These are phyloP conservation scores for Tetradesmus lagerheimii DNA, from an alignment of 139 green algal species.

Conservation along the genomic window DNA sequence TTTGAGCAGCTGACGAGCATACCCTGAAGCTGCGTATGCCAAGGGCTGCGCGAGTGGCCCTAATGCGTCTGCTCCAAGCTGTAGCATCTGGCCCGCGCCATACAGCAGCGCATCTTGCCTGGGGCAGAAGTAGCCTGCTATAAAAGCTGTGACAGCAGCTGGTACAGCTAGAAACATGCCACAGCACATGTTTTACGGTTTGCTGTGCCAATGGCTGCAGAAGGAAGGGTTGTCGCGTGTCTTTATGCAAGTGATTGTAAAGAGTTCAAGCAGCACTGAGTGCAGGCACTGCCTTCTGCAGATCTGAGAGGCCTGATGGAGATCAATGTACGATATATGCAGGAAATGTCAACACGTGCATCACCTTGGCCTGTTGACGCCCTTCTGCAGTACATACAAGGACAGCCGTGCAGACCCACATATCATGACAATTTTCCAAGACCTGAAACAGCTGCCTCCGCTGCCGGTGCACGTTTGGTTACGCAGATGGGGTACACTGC, in stretches of 20 bases:
- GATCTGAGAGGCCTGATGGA: neutral
- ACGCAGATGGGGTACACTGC: neutral
- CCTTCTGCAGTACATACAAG: neutral
- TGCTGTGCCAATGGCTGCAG: neutral
- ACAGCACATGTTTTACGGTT: neutral
- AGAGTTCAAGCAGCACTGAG: too few relatives aligned
- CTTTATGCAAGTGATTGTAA: too few relatives aligned
- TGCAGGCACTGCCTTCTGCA: neutral
- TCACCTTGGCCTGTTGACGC: neutral
- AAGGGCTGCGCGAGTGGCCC: neutral
- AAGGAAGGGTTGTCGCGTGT: neutral
- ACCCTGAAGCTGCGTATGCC: neutral
- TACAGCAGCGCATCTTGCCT: neutral
- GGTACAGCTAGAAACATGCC: conserved; percentile 6
- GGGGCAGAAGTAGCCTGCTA: conserved; percentile 23
- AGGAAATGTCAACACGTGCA: neutral
- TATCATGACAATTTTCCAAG: neutral
- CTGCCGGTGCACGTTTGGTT: neutral
- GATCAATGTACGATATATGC: neutral
- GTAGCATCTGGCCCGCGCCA: neutral
- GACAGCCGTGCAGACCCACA: neutral
- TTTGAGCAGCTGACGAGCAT: neutral
- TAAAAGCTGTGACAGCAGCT: neutral
- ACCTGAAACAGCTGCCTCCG: neutral
- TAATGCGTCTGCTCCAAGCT: neutral